phyloP scores from a whole-genome alignment of 164 flowering plant genomes.

The Nymphaea colorata region DNA sequence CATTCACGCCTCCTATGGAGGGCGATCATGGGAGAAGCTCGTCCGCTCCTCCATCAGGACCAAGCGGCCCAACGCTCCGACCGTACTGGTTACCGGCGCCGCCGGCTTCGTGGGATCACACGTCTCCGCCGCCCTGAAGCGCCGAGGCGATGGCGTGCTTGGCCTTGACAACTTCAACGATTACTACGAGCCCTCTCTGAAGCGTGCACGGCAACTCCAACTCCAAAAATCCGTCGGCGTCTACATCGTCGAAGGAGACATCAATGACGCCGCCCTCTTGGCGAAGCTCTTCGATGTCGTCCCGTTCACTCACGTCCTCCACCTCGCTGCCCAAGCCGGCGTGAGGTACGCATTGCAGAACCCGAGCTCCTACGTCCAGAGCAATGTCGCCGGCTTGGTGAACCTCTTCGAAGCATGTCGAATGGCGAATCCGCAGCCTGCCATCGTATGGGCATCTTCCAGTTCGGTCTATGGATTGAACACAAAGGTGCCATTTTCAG shows the following conservation, averaged over 20 bases:
- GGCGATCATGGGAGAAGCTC: slow-evolving; percentile 60
- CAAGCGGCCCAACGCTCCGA: slow-evolving; percentile 41
- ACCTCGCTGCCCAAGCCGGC: slow-evolving; percentile 95
- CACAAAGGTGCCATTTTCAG: slow-evolving; percentile 78
- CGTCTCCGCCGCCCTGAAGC: slow-evolving; percentile 61
- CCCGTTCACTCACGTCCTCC: slow-evolving; percentile 77
- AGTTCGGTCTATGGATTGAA: slow-evolving; percentile 90
- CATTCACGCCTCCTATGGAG: slow-evolving; percentile 32
- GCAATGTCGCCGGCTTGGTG: slow-evolving; percentile 86
- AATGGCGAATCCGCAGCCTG: slow-evolving; percentile 74
- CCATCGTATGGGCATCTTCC: slow-evolving; percentile 89
- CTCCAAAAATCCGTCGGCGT: not conserved
- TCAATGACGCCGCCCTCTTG: slow-evolving; percentile 53
- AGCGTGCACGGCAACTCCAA: slow-evolving; percentile 48
- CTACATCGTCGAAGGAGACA: slow-evolving; percentile 63
- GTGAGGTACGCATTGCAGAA: slow-evolving; percentile 91
- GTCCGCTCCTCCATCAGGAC: slow-evolving; percentile 55
- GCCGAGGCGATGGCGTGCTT: slow-evolving; percentile 83
- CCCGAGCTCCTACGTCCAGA: slow-evolving; percentile 80
- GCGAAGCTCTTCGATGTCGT: slow-evolving; percentile 70
- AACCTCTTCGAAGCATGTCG: slow-evolving; percentile 72
- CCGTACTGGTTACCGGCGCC: slow-evolving; percentile 87
- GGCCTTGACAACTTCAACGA: slow-evolving; percentile 81
- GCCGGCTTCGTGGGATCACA: slow-evolving; percentile 92
- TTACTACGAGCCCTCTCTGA: slow-evolving; percentile 69